Percentiles rank a stretch among this genome's conserved stretches.
These are phyloP conservation scores for Yarrowia porcina DNA, from an alignment of 805 yeast genomes.

Conservation along the genomic window DNA sequence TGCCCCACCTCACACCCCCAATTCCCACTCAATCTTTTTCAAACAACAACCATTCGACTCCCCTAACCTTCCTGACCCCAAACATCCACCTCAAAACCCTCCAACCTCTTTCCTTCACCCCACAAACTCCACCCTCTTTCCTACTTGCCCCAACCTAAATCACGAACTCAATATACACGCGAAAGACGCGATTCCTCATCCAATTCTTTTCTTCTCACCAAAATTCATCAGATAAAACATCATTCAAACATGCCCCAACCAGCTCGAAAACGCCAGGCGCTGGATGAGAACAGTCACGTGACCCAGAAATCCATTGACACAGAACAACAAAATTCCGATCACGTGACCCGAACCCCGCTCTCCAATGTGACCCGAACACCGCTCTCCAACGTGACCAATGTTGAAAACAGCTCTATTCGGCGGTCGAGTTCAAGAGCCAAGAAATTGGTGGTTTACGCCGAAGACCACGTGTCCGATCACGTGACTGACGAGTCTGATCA, in stretches of 20 bases:
- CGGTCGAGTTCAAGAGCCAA: background rate
- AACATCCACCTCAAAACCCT: background rate
- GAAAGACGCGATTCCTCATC: background rate
- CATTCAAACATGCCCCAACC: background rate
- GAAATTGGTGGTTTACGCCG: background rate
- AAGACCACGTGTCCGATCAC: background rate
- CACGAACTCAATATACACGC: background rate
- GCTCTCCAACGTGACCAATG: background rate
- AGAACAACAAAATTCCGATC: background rate
- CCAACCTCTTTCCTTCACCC: background rate
- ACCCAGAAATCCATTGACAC: background rate
- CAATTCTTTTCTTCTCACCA: background rate
- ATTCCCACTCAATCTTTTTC: no score
- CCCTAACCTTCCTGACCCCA: background rate
- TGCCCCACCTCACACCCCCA: no score
- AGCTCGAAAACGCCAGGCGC: constrained; percentile 2
- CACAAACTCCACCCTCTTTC: background rate
- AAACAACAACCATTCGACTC: no score
- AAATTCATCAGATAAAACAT: background rate
- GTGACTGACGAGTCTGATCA: background rate
- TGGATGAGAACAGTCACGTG: background rate
- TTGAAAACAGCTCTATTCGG: background rate
- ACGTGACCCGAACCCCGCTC: background rate
- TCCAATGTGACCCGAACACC: background rate
- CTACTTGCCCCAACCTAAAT: background rate